Evolutionary conservation across 768 basidiomycete genomes (phyloP), one percentile per base, ranked within the genome.

Genomic region (Mycena amicta): DNA sequence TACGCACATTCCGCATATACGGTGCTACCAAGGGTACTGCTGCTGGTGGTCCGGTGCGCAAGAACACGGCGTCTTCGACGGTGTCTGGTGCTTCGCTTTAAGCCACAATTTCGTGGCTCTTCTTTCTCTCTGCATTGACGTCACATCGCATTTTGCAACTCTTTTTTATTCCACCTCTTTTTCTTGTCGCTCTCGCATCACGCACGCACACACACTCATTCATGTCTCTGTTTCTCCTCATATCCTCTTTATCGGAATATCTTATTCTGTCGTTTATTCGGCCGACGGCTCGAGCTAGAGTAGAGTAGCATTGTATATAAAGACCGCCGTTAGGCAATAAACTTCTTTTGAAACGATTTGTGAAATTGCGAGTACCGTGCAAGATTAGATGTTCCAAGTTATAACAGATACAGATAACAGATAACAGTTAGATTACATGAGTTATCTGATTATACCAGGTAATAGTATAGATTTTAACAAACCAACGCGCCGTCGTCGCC

Each of bases 1-100:
- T 85, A 2, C 80, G 85, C 40, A 79, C 78, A 11, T 75, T 86
- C 53, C 77, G 76, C 37, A 78, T 86, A 6, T 85, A 78, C 64
- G 70, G 78, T 40, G 83, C 83, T 16, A 68, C 75, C 53, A 86
- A 86, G 66, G 62, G 28, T n/a, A 55, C 16, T 12, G 50, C 30
- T 18, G 47, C 33, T 20, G 47, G 43, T 8, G 22, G 43, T n/a
- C 15, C 47, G 25, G 6, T 49, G 47, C 47, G 27, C 27, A 49
- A 29, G 43, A 45, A 45, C 43, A 8, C 33, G 8, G 18, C 8
- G 8, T 37, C 33, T 8, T 8, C 33, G 33, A 37, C 8, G 8
- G 18, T 37, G 33, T 8, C 33, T 8, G 8, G 8, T 8, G 33
- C 33, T 8, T 37, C 8, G 8, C 33, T 37, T 37, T 8, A 18